A percentile compares a stretch with the other conserved stretches of the same genome.
Evolutionary conservation across 2,329 filamentous ascomycete genomes (phyloP).

Genomic region (Aspergillus sp.): DNA sequence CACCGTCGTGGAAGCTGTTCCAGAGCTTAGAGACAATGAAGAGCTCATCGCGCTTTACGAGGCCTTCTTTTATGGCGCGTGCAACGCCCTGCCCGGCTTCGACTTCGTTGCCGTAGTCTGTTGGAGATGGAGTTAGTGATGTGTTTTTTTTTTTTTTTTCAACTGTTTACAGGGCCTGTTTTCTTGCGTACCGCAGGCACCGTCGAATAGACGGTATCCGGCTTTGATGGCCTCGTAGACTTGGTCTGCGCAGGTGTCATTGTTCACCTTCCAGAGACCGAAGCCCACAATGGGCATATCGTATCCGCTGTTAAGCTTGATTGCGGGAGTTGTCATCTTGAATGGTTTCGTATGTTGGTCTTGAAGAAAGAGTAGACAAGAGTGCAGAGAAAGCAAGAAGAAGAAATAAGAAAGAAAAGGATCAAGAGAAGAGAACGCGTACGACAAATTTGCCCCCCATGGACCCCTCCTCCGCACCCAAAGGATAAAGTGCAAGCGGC

Average conservation of each 20-base stretch:
- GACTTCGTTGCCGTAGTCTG: constrained; percentile 81
- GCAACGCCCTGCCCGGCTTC: constrained; percentile 75
- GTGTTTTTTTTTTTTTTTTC: too few relatives aligned
- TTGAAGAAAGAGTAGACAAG: constrained; percentile 1
- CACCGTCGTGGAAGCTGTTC: constrained; percentile 84
- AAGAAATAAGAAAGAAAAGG: constrained; percentile 1
- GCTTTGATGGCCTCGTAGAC: constrained; percentile 71
- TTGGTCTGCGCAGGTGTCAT: constrained; percentile 68
- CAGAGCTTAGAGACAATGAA: constrained; percentile 93
- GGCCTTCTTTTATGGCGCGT: constrained; percentile 75
- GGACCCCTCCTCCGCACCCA: background rate
- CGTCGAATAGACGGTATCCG: constrained; percentile 62
- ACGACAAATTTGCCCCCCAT: background rate
- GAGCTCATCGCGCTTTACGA: constrained; percentile 81
- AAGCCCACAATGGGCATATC: constrained; percentile 47
- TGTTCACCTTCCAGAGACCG: constrained; percentile 77
- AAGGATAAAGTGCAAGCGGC: background rate
- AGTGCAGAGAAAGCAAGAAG: background rate
- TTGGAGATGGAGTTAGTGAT: background rate
- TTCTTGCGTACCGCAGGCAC: constrained; percentile 53
- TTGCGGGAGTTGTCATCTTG: constrained; percentile 15
- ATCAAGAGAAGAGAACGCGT: background rate
- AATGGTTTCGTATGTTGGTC: constrained; percentile 1
- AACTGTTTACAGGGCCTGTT: background rate
- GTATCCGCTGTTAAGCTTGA: constrained; percentile 28